These are phyloP conservation scores for Daldinia decipiens DNA, from an alignment of 495 filamentous ascomycete genomes.

Conservation along the genomic window DNA sequence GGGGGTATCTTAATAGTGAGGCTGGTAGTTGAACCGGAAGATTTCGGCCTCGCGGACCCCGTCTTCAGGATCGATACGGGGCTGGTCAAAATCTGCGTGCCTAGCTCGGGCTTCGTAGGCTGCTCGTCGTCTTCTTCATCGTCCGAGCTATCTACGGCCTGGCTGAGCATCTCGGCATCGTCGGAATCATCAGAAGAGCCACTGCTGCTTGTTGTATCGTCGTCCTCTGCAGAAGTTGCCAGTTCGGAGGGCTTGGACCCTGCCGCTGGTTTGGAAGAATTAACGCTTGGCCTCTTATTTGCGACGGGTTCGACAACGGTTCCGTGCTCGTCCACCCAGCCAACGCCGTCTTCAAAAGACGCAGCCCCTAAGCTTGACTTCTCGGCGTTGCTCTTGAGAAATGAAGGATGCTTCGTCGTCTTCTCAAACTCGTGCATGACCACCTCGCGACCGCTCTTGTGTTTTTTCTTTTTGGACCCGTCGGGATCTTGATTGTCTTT, in stretches of 20 bases:
- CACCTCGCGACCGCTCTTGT: slow-evolving; percentile 60
- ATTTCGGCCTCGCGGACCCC: slow-evolving; percentile 50
- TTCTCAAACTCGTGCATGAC: slow-evolving; percentile 85
- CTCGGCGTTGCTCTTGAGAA: slow-evolving; percentile 66
- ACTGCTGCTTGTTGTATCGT: slow-evolving; percentile 50
- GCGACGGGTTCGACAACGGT: slow-evolving; percentile 72
- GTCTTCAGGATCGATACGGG: slow-evolving; percentile 31
- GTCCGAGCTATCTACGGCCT: slow-evolving; percentile 38
- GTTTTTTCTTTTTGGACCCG: slow-evolving; percentile 65
- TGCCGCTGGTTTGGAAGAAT: slow-evolving; percentile 24
- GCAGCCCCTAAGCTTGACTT: slow-evolving; percentile 49
- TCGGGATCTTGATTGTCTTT: slow-evolving; percentile 56
- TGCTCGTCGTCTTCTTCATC: slow-evolving; percentile 30
- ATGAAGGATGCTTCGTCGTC: slow-evolving; percentile 78
- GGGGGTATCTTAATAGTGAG: slow-evolving; percentile 63
- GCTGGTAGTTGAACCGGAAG: slow-evolving; percentile 55
- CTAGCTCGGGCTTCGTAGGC: slow-evolving; percentile 24
- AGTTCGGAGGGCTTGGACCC: slow-evolving; percentile 32
- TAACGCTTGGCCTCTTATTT: slow-evolving; percentile 41
- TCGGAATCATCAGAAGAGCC: slow-evolving; percentile 46
- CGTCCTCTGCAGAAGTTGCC: slow-evolving; percentile 30
- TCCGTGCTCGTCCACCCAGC: slow-evolving; percentile 86
- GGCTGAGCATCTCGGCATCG: slow-evolving; percentile 31
- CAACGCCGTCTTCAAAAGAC: slow-evolving; percentile 79
- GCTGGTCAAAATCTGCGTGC: slow-evolving; percentile 38